Base-by-base conservation (phyloP, 2,329 filamentous ascomycete genomes). In the Penicillium sp. region DNA sequence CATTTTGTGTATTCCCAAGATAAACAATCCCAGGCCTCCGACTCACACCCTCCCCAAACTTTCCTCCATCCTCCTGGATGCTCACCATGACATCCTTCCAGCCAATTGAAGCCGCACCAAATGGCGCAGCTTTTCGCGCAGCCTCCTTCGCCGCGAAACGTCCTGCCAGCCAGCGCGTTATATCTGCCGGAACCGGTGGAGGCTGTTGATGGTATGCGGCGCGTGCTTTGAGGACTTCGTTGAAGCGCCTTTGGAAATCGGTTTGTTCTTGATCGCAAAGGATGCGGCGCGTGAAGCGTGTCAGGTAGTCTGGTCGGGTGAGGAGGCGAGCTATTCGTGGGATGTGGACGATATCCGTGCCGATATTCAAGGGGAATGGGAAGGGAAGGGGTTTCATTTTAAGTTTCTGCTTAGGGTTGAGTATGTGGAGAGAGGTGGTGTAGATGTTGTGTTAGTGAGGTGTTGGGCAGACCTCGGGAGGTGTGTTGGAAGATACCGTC, bases 301-400 rank as follows among this genome's bases (percentile, higher is more conserved):
- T 40, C 45, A 74, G 64, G 64, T 67, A 65, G 53, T 74, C 76
- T 8, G 74, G 68, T 26, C 75, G 69, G 16, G 67, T 70, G 48
- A 93, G 71, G 47, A 91, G 77, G 18, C 72, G 70, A 57, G 78
- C 74, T 55, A 96, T 84, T 51, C 91, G 85, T 0, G 79, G 73
- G 53, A 91, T 81, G 53, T 81, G 80, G 71, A 89, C 91, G 53
- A 96, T 87, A 69, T 96, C 91, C 44, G 84, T 93, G 54, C 91
- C 91, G 48, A 96, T 76, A 45, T 81, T 80, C 13, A 93, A 67
- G 1, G 84, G 78, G n/a, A 84, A 78, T 1, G 87, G 86, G 63
- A 92, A 90, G 0, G 71, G 71, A 7, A 62, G 51, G 4, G 63
- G 62, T 58, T 70, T 74, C 71, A 75, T 74, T 53, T 43, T 45